These are phyloP conservation scores for Usnea hakonensis DNA, from an alignment of 495 filamentous ascomycete genomes.

Conservation along the genomic window DNA sequence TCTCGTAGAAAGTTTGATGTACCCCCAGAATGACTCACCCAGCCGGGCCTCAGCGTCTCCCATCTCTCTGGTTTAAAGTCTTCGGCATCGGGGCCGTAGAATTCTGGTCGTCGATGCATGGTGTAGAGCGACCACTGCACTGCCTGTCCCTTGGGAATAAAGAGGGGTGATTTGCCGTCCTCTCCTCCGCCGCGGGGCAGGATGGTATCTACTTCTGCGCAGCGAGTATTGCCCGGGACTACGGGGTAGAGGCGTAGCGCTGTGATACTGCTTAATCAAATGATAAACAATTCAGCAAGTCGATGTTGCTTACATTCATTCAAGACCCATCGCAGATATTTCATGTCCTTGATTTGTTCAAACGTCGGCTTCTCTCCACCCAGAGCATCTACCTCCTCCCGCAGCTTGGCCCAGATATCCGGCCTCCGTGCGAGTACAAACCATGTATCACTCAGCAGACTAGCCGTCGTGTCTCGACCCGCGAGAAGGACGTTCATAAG, in stretches of 20 bases:
- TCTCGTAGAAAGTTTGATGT: slow-evolving; percentile 34
- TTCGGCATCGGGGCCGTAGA: slow-evolving; percentile 32
- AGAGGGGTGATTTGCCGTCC: slow-evolving; percentile 41
- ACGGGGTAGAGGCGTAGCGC: slow-evolving; percentile 50
- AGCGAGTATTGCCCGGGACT: slow-evolving; percentile 48
- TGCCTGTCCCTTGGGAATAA: slow-evolving; percentile 32
- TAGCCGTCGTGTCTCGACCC: slow-evolving; percentile 52
- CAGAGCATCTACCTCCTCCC: slow-evolving; percentile 18
- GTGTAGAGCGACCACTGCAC: slow-evolving; percentile 24
- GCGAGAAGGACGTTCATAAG: slow-evolving; percentile 59
- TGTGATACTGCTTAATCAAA: slow-evolving; percentile 33
- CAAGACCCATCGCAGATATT: slow-evolving; percentile 42
- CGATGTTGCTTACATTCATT: slow-evolving; percentile 35
- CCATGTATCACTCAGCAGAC: slow-evolving; percentile 17
- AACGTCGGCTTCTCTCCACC: slow-evolving; percentile 34
- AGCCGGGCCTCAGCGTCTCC: slow-evolving; percentile 64
- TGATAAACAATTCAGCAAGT: slow-evolving; percentile 31
- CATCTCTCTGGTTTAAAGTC: slow-evolving; percentile 23
- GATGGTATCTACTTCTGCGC: slow-evolving; percentile 41
- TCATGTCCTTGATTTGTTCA: slow-evolving; percentile 38
- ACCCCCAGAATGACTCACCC: slow-evolving; percentile 18
- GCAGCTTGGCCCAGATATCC: slow-evolving; percentile 21
- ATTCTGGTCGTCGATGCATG: slow-evolving; percentile 31
- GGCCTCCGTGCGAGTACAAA: slow-evolving; percentile 22
- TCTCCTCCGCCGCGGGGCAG: slow-evolving; percentile 47